A percentile compares a stretch with the other conserved stretches of the same genome.
Conservation (phyloP, 2,329 filamentous ascomycete species). For the Trichoderma semiorbis region DNA sequence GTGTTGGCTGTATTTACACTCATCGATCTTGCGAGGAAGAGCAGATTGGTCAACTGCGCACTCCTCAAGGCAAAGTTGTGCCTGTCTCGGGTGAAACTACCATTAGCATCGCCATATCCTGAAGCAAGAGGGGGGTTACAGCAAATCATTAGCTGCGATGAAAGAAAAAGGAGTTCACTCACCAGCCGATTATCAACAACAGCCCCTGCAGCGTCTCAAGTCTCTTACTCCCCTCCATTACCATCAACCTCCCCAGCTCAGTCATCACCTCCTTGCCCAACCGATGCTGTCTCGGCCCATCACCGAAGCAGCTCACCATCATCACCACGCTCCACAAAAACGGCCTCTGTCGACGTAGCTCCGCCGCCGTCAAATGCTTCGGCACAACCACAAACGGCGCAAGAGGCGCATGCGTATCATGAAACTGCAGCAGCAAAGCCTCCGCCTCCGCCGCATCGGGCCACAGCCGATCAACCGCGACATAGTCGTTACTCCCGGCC, state of each 20-base stretch:
- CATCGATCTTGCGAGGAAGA: constrained; percentile 47
- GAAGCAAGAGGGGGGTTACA: background rate
- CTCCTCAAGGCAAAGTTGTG: constrained; percentile 48
- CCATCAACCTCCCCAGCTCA: constrained; percentile 40
- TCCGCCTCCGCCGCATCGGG: constrained; percentile 41
- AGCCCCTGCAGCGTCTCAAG: constrained; percentile 48
- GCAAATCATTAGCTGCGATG: background rate
- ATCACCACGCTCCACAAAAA: constrained; percentile 50
- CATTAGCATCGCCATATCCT: background rate
- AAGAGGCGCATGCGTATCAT: constrained; percentile 32
- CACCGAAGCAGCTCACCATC: constrained; percentile 41
- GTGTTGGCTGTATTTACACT: constrained; percentile 39
- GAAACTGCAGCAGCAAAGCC: constrained; percentile 37
- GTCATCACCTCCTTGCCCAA: constrained; percentile 44
- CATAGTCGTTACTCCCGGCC: background rate
- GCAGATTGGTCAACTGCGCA: constrained; percentile 47
- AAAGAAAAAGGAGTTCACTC: constrained; percentile 19
- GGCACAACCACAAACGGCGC: constrained; percentile 47
- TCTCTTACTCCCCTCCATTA: constrained; percentile 41
- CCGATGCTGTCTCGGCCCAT: constrained; percentile 42
- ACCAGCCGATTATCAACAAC: constrained; percentile 47
- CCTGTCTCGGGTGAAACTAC: constrained; percentile 27
- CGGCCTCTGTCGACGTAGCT: constrained; percentile 39
- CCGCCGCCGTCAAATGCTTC: constrained; percentile 31
- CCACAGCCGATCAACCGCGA: constrained; percentile 35